These are phyloP conservation scores for Vanilla planifolia DNA, from an alignment of 106 monocot genomes.

Conservation along the genomic window DNA sequence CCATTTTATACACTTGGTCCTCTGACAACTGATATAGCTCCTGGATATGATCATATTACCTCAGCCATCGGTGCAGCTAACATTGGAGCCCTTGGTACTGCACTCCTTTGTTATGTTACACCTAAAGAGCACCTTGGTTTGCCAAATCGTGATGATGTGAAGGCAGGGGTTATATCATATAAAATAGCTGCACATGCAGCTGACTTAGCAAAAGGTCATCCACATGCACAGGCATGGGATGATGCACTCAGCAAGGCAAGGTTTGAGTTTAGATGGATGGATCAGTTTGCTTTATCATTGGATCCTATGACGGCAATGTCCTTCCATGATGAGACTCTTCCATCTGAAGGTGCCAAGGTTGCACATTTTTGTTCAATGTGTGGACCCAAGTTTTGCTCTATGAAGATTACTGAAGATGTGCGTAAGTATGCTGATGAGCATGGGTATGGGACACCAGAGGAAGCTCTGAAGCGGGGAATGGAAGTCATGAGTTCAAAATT, in stretches of 20 bases:
- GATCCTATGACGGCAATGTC: conserved; percentile 96
- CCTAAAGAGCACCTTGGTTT: conserved; percentile 97
- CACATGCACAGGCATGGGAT: conserved; percentile 89
- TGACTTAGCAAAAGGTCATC: conserved; percentile 82
- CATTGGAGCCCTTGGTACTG: conserved; percentile 89
- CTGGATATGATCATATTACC: conserved; percentile 98
- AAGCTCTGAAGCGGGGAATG: conserved; percentile 85
- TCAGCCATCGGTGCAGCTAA: conserved; percentile 97
- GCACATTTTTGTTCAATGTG: conserved; percentile 99
- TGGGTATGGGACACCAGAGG: conserved; percentile 87
- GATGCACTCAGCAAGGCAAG: conserved; percentile 94
- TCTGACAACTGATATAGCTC: conserved; percentile 94
- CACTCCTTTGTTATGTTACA: conserved; percentile 96
- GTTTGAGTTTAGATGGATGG: conserved; percentile 99
- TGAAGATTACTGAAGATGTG: conserved; percentile 98
- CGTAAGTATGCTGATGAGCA: conserved; percentile 92
- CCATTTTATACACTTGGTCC: conserved; percentile 98
- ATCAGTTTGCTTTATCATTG: conserved; percentile 88
- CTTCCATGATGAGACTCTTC: conserved; percentile 94
- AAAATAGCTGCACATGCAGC: conserved; percentile 98
- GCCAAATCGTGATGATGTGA: conserved; percentile 97
- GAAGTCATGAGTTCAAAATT: conserved; percentile 93
- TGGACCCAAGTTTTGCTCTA: conserved; percentile 96
- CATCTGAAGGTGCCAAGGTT: conserved; percentile 88
- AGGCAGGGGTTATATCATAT: conserved; percentile 88